Conservation (phyloP, 2,329 filamentous ascomycete genomes). For the Paracamarosporium sp. region DNA sequence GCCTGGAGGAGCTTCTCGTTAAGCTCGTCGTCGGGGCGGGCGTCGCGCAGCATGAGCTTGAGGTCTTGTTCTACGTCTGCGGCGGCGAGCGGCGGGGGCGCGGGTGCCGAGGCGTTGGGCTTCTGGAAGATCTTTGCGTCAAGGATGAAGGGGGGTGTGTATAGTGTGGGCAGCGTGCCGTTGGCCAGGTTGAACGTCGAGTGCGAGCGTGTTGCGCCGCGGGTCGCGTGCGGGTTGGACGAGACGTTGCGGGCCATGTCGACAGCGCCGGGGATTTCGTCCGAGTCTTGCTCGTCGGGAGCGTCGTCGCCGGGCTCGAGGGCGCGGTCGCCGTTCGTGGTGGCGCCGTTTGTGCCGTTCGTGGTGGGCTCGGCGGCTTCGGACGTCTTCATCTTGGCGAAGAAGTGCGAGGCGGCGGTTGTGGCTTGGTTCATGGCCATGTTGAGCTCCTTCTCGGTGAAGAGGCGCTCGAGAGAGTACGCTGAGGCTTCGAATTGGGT, state of each 20-base stretch:
- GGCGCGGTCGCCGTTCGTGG: conserved; percentile 45
- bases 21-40: conserved; percentile 45
- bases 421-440: conserved; percentile 68
- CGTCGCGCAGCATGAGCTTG: conserved; percentile 53
- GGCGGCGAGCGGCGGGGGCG: conserved; percentile 50
- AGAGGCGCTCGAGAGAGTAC: conserved; percentile 69
- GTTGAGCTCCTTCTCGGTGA: conserved; percentile 71
- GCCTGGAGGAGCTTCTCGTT: conserved; percentile 48
- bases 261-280: conserved; percentile 51
- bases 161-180: conserved; percentile 51
- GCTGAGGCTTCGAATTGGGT: conserved; percentile 64
- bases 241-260: conserved; percentile 69
- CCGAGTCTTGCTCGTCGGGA: conserved; percentile 44
- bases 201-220: conserved; percentile 56
- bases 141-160: conserved; percentile 51
- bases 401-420: conserved; percentile 63
- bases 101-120: conserved; percentile 56
- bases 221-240: conserved; percentile 62
- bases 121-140: conserved; percentile 55
- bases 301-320: conserved; percentile 48
- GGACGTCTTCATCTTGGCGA: conserved; percentile 59
- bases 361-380: conserved; percentile 36
- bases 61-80: conserved; percentile 58
- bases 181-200: conserved; percentile 59
- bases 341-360: conserved; percentile 43